phyloP scores from a whole-genome alignment of 768 basidiomycete genomes.

The Grammothele lineata region DNA sequence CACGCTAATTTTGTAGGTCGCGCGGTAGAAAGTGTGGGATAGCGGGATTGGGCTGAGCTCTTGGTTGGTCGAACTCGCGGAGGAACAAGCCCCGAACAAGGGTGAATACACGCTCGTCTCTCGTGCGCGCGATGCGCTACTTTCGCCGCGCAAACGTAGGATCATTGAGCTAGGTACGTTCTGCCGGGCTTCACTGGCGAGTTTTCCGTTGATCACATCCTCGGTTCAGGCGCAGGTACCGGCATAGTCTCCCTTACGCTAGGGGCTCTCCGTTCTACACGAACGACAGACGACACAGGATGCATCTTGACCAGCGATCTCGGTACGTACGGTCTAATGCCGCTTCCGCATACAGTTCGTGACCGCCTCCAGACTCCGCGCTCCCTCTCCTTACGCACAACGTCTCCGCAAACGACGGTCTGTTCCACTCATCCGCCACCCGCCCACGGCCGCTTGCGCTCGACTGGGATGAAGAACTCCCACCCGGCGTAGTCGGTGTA shows the following conservation, averaged over 20 bases:
- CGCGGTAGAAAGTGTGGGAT: constrained; percentile 89
- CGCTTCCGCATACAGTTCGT: too few species aligned
- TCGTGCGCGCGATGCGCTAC: constrained; percentile 31
- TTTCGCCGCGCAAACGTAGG: constrained; percentile 34
- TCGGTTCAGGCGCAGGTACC: constrained; percentile 69
- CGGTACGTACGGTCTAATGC: constrained; percentile 40
- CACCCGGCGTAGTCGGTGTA: constrained; percentile 37
- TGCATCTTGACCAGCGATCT: constrained; percentile 65
- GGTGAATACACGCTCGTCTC: constrained; percentile 1
- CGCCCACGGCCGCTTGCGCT: constrained; percentile 39
- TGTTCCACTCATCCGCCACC: constrained; percentile 27
- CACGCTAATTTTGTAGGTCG: constrained; percentile 15
- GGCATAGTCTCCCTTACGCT: constrained; percentile 75
- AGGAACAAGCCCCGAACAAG: constrained; percentile 10
- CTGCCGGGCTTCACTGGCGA: too few species aligned
- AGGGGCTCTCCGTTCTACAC: constrained; percentile 47
- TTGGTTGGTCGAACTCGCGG: constrained; percentile 54
- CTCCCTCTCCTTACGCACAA: constrained; percentile 77
- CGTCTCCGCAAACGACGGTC: constrained; percentile 40
- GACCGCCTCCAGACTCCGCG: constrained; percentile 56
- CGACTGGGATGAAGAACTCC: constrained; percentile 72
- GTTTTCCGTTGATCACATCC: too few species aligned
- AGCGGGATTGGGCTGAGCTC: constrained; percentile 84
- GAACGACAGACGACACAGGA: constrained; percentile 14
- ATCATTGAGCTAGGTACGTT: constrained; percentile 68